Base-by-base conservation (phyloP, 345 rosid species). In the Dipteronia sinensis region DNA sequence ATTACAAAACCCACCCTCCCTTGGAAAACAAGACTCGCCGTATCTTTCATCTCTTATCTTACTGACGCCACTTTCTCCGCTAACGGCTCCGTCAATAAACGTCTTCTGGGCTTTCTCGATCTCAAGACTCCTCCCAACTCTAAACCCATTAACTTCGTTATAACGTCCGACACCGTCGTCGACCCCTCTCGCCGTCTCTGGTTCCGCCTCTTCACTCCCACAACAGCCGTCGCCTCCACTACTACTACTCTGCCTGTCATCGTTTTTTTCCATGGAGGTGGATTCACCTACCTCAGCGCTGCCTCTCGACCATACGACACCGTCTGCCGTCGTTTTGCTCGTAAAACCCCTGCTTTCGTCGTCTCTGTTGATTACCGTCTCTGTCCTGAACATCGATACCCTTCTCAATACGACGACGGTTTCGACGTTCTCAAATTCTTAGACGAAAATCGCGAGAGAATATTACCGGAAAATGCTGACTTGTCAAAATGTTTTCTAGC, bases 241-340 rank as follows among this genome's bases (percentile, higher is more conserved):
- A 63, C 84, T 75, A 63, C 73, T 34, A 13, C 64, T 46, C 87
- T 92, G 0, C 98, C 98, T 19, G 90, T 94, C 53, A 42, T 93
- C 49, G 56, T 94, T 62, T 91, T 88, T 87, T 94, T 91, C 81
- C 97, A 94, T 79, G 97, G 98, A 51, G 98, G 97, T 2, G 97
- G 97, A 1, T 94, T 93, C 89, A 68, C 81, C 49, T 91, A 75
- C 87, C 89, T 93, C 25, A 83, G 86, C 80, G 82, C 98, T 1
- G 86, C 87, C 16, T 73, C 87, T 47, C 31, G 3, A n/a, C 31
- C 80, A 2, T 94, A 90, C 88, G 92, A 93, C 76, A 71, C 71
- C 27, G 90, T 87, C 4, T 91, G 97, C 82, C 92, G 97, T 19
- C 73, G 94, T 12, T 81, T 93, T 81, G 85, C 97, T 4, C 78